These are phyloP conservation scores for Phytopythium delawarense DNA, from an alignment of 352 stramenopile genomes.

Conservation along the genomic window DNA sequence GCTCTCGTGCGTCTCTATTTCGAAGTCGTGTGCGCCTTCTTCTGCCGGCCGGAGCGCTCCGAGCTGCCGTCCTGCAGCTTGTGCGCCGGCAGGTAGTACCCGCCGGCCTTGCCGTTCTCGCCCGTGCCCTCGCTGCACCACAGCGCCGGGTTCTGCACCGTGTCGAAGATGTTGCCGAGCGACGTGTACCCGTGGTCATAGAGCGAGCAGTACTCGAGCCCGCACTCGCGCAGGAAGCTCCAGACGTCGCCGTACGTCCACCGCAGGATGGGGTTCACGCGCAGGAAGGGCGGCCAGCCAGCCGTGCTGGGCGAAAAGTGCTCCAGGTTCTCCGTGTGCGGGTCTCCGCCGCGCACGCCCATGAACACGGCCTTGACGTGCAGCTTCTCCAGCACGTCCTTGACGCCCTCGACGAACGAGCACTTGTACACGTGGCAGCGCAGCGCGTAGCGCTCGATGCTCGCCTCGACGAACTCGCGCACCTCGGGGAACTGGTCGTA, in stretches of 20 bases:
- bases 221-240: constrained; percentile 88
- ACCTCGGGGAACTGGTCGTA: constrained; percentile 93
- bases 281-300: constrained; percentile 94
- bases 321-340: constrained; percentile 88
- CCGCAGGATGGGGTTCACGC: constrained; percentile 97
- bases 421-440: constrained; percentile 81
- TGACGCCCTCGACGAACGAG: constrained; percentile 92
- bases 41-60: constrained; percentile 75
- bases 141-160: constrained; percentile 92
- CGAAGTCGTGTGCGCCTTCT: constrained; percentile 65
- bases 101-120: constrained; percentile 23
- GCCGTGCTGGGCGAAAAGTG: constrained; percentile 83
- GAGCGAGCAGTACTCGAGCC: constrained; percentile 85
- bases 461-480: constrained; percentile 83
- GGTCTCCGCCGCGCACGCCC: constrained; percentile 89
- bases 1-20: constrained; percentile 22
- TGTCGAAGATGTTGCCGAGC: constrained; percentile 94
- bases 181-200: constrained; percentile 94
- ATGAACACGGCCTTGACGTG: constrained; percentile 89
- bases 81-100: constrained; percentile 71
- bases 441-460: constrained; percentile 47
- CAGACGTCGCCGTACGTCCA: constrained; percentile 96
- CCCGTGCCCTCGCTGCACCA: constrained; percentile 38
- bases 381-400: constrained; percentile 82
- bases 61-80: constrained; percentile 59